Evolutionary conservation across 73 alveolate genomes (phyloP).

Genomic region (Paramecium bursaria): DNA sequence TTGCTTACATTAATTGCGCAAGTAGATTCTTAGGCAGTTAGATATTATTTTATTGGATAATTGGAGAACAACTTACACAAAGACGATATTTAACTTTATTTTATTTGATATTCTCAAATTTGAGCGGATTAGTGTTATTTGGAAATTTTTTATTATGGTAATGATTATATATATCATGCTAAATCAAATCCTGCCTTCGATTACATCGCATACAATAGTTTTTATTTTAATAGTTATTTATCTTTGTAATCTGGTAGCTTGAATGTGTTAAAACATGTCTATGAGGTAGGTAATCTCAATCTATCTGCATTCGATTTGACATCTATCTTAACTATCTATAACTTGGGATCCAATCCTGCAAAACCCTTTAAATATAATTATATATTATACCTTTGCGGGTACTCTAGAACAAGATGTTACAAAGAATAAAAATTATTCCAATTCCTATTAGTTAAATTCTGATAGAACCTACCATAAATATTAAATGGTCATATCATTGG

Average conservation of each 20-base stretch:
- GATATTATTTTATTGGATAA: slow-evolving; percentile 23
- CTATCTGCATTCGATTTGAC: slow-evolving; percentile 50
- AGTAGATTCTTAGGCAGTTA: slow-evolving; percentile 27
- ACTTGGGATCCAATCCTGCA: slow-evolving; percentile 82
- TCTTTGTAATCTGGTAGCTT: slow-evolving; percentile 78
- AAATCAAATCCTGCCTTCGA: slow-evolving; percentile 86
- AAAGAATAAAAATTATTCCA: slow-evolving; percentile 88
- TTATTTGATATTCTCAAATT: slow-evolving; percentile 14
- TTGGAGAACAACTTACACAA: not conserved
- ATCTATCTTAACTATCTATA: slow-evolving; percentile 74
- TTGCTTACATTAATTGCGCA: slow-evolving; percentile 24
- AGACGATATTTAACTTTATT: not conserved
- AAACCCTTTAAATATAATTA: slow-evolving; percentile 81
- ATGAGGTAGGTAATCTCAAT: slow-evolving; percentile 80
- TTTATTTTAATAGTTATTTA: slow-evolving; percentile 68
- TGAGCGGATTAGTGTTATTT: slow-evolving; percentile 24
- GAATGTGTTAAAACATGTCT: slow-evolving; percentile 82
- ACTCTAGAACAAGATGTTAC: slow-evolving; percentile 95
- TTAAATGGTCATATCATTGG: slow-evolving; percentile 77
- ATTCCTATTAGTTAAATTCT: slow-evolving; percentile 85
- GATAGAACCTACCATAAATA: slow-evolving; percentile 92
- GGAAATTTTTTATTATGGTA: slow-evolving; percentile 28
- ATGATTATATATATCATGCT: slow-evolving; percentile 75
- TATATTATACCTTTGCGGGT: slow-evolving; percentile 74
- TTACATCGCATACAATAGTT: slow-evolving; percentile 77